Evolutionary conservation across 2,329 filamentous ascomycete genomes (phyloP), one percentile per base, ranked within the genome.

Genomic region (Alternaria sp.): DNA sequence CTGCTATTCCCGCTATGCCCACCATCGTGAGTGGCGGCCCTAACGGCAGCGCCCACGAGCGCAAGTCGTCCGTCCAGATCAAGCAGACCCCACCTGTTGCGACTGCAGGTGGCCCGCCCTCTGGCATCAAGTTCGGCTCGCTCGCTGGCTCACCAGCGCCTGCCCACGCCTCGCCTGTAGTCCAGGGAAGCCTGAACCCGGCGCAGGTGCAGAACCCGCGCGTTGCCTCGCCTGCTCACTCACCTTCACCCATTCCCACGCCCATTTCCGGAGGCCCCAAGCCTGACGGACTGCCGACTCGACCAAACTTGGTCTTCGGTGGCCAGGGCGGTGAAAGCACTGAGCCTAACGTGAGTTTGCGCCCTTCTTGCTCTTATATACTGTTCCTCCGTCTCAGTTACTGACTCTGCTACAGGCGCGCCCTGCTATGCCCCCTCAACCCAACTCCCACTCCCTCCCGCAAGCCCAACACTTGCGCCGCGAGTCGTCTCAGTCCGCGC

Each of bases 61-160:
- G 93, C 78, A 97, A 97, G 82, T 97, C 89, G 67, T 97, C 94
- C 18, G 91, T 97, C 74, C 97, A 94, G 74, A 97, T 97, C 84
- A 93, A 88, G 79, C 90, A 93, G 71, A 91, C 92, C 76, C 85
- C 86, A 57, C 87, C 88, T 41, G 41, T 60, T 38, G 84, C 84
- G 64, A 85, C 82, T 38, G 46, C 59, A 38, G 59, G 59, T 73
- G 80, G 85, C 78, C 82, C 85, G 68, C 76, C 75, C 56, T 72
- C 71, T 10, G 85, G 84, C 69, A 92, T 95, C 77, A 91, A 92
- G 82, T 97, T 97, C 74, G 93, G 93, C 68, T 94, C 87, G 60
- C 82, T 92, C 74, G 91, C 82, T 60, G 83, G 81, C 63, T 86
- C 85, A 56, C 85, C 86, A 58, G 90, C 81, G 74, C 84, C 87